Percentiles rank a stretch among this genome's conserved stretches.
Conservation (phyloP, 805 yeast species). For the Yarrowia deformans region DNA sequence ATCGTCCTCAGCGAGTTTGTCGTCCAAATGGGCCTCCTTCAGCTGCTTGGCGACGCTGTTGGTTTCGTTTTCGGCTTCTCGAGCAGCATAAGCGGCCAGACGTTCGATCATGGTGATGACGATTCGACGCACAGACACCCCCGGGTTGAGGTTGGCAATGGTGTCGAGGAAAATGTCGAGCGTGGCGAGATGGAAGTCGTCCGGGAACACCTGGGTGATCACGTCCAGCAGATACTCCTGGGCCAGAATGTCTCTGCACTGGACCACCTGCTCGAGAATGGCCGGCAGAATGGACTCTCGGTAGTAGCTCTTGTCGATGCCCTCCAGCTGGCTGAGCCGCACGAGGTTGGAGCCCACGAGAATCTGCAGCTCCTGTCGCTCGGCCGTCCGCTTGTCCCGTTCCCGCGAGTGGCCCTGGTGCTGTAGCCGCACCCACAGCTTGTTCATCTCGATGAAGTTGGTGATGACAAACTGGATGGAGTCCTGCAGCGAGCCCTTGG, state of each 20-base stretch:
- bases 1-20: constrained; percentile 2
- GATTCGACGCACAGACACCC: constrained; percentile 70
- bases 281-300: constrained; percentile 71
- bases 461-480: constrained; percentile 80
- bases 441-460: constrained; percentile 96
- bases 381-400: constrained; percentile 71
- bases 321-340: constrained; percentile 81
- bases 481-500: constrained; percentile 59
- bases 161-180: constrained; percentile 71
- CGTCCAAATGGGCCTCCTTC: constrained; percentile 27
- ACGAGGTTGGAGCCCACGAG: constrained; percentile 93
- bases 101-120: constrained; percentile 76
- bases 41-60: constrained; percentile 34
- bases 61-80: constrained; percentile 43
- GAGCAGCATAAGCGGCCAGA: constrained; percentile 46
- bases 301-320: constrained; percentile 59
- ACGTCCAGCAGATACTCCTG: constrained; percentile 93
- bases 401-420: constrained; percentile 94
- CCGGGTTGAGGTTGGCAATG: constrained; percentile 70
- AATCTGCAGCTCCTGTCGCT: constrained; percentile 87
- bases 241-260: constrained; percentile 89
- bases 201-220: constrained; percentile 92
- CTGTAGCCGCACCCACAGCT: constrained; percentile 94
- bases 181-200: constrained; percentile 82
- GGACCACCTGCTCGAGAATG: constrained; percentile 86